Conservation (phyloP, 257 asterid species). For the Capsicum pubescens region DNA sequence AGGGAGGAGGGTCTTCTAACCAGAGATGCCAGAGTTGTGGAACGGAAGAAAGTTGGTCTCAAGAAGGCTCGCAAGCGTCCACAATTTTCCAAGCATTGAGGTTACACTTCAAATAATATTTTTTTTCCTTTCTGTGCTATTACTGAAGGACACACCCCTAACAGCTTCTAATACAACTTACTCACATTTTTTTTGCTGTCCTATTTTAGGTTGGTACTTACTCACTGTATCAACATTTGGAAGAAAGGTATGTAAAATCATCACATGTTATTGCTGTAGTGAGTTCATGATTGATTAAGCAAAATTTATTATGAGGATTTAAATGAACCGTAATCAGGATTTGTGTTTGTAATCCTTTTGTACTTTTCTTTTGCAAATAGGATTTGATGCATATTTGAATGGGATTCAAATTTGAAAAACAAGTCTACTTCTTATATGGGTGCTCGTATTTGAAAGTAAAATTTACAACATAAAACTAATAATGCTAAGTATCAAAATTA, state of each 20-base stretch:
- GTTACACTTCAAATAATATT: slow-evolving; percentile 29
- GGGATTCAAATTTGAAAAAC: too few species aligned
- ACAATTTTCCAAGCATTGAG: slow-evolving; percentile 94
- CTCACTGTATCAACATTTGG: neutral
- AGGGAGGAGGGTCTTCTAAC: slow-evolving; percentile 90
- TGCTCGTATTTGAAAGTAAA: too few species aligned
- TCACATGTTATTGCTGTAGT: neutral
- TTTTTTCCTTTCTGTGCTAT: neutral
- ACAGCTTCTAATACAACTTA: slow-evolving; percentile 18
- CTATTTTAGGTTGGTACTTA: neutral
- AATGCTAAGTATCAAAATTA: too few species aligned
- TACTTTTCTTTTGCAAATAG: neutral
- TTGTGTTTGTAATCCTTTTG: slow-evolving; percentile 4
- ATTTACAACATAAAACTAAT: too few species aligned
- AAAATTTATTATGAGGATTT: neutral
- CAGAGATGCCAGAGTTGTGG: slow-evolving; percentile 89
- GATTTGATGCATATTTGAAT: too few species aligned
- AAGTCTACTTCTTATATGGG: too few species aligned
- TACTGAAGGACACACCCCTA: neutral
- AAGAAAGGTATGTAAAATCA: neutral
- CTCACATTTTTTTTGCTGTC: neutral
- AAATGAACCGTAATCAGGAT: neutral
- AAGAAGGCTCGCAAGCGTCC: slow-evolving; percentile 97
- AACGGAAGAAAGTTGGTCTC: slow-evolving; percentile 91
- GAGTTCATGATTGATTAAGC: neutral